Evolutionary conservation across 257 asterid species (phyloP).

Genomic region (Capsicum rhomboideum): DNA sequence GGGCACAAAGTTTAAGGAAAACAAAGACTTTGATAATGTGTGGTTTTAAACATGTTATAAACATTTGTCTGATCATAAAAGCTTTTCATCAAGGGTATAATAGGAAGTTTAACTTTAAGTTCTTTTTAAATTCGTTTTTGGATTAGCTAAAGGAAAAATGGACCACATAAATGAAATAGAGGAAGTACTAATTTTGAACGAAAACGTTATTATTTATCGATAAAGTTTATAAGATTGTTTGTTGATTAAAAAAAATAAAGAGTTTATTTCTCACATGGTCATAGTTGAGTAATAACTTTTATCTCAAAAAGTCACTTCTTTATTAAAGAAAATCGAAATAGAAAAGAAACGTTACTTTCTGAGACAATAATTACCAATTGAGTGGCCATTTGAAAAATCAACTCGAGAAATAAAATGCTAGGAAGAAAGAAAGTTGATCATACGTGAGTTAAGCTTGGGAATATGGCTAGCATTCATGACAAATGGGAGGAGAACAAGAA

Average conservation of each 20-base stretch:
- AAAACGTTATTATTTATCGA: too few relatives aligned
- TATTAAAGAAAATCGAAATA: too few relatives aligned
- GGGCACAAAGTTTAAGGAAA: not conserved
- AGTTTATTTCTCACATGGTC: too few relatives aligned
- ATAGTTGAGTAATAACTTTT: too few relatives aligned
- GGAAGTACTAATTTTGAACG: too few relatives aligned
- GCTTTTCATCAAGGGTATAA: not conserved
- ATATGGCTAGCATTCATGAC: slow-evolving; percentile 41
- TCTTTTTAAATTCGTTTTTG: not conserved
- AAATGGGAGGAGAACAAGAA: slow-evolving; percentile 28
- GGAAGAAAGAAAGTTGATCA: not conserved
- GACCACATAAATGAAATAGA: not conserved
- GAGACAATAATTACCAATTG: too few relatives aligned
- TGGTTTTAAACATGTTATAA: not conserved
- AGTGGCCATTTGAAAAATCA: too few relatives aligned
- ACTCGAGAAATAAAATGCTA: not conserved
- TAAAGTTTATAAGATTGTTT: too few relatives aligned
- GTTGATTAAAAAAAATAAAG: too few relatives aligned
- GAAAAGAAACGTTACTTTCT: too few relatives aligned
- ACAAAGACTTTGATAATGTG: not conserved
- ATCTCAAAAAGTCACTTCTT: too few relatives aligned
- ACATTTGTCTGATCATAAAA: not conserved
- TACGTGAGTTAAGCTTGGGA: slow-evolving; percentile 33
- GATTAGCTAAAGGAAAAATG: not conserved
- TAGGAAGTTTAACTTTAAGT: not conserved